Evolutionary conservation across 106 monocot species (phyloP), one percentile per base, ranked within the genome.

Genomic region (Allium sativum): DNA sequence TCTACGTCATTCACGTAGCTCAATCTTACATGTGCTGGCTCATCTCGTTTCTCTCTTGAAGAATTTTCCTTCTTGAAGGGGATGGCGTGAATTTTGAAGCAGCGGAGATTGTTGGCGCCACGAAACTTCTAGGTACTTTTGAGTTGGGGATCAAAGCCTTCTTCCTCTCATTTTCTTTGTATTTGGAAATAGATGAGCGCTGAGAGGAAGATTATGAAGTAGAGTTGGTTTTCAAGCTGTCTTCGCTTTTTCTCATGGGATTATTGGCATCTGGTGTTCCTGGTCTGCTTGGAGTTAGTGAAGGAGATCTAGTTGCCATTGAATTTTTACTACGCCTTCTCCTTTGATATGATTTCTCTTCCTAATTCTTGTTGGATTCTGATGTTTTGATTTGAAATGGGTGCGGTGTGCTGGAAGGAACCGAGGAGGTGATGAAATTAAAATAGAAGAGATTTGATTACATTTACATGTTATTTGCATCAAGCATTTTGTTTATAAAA

Each of bases 21-120:
- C 54, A 71, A 61, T 11, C 61, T 70, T 21, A 56, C 54, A 18
- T 19, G 61, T 65, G 50, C 20, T 52, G 13, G 12, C 21, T 73
- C 58, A 45, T 67, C 67, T 89, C 73, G 45, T 94, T 94, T 65
- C 71, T 73, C 54, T 94, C 93, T 11, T 45, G 56, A 44, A 94
- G 90, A 44, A 90, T 71, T 56, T 43, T 87, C 68, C 68, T 78
- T 45, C 79, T 71, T 9, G 84, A 79, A 50, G 48, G 48, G 13
- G 78, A 62, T 5, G 71, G 56, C 9, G 66, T 17, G 44, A 64
- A 64, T 56, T 93, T 88, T 48, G 86, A 89, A 12, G 80, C 54
- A 6, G 93, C 83, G 6, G 89, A 94, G 67, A 94, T 77, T 0
- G 93, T 94, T 13, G 93, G 89, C 6, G 89, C 77, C 93, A 94